A percentile compares a stretch with the other conserved stretches of the same genome.
These are phyloP conservation scores for Aureobasidium zeae DNA, from an alignment of 2,329 filamentous ascomycete genomes.

Conservation along the genomic window DNA sequence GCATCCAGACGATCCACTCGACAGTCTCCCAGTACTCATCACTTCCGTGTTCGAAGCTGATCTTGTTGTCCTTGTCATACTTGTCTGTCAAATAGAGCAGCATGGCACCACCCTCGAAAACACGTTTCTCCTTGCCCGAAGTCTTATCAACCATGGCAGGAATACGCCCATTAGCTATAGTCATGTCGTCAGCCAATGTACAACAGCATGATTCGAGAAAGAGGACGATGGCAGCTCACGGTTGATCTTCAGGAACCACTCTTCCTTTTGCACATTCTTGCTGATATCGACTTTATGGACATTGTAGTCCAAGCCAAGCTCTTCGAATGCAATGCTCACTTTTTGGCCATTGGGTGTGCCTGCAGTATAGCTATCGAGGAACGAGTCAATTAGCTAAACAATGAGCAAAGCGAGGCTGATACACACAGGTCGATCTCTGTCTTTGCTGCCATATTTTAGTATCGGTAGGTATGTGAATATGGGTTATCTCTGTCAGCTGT, in stretches of 20 bases:
- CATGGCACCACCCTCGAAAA: slow-evolving; percentile 40
- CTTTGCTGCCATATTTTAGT: slow-evolving; percentile 7
- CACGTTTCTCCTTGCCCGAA: slow-evolving; percentile 18
- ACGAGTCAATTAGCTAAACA: not conserved
- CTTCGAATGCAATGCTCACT: slow-evolving; percentile 27
- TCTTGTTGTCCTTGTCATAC: slow-evolving; percentile 34
- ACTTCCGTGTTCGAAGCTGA: slow-evolving; percentile 36
- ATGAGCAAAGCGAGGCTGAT: not conserved
- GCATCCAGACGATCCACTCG: slow-evolving; percentile 40
- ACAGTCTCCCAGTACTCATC: slow-evolving; percentile 37
- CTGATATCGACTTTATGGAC: slow-evolving; percentile 35
- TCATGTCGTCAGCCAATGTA: not conserved
- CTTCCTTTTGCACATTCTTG: slow-evolving; percentile 37
- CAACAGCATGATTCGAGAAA: not conserved
- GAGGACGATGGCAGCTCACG: slow-evolving; percentile 21
- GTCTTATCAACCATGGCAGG: slow-evolving; percentile 38
- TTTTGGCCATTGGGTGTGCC: slow-evolving; percentile 30
- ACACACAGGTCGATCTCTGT: slow-evolving; percentile 16
- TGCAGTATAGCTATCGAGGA: slow-evolving; percentile 16
- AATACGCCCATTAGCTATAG: slow-evolving; percentile 38
- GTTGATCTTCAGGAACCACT: slow-evolving; percentile 40
- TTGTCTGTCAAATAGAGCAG: slow-evolving; percentile 38
- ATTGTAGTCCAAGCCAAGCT: slow-evolving; percentile 26
- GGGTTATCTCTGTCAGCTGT: too few relatives aligned
- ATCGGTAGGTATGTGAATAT: too few relatives aligned